Evolutionary conservation across 495 filamentous ascomycete species (phyloP).

Genomic region (Cercophora scortea): DNA sequence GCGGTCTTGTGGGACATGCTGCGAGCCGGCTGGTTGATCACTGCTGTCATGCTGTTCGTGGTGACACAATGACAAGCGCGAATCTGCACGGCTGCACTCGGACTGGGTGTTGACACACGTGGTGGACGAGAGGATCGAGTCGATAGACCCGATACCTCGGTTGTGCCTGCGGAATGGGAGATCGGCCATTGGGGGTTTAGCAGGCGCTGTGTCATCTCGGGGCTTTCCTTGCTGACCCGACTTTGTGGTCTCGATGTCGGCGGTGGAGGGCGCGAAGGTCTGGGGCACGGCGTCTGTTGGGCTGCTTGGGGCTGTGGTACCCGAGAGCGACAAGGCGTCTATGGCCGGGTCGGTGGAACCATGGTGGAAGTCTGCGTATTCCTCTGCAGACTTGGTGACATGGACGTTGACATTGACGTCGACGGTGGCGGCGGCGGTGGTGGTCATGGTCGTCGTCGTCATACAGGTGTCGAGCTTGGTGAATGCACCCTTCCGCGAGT

Average conservation of each 20-base stretch:
- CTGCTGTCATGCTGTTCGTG: neutral
- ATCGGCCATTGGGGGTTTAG: neutral
- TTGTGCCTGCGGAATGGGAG: constrained; percentile 16
- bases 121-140: constrained; percentile 24
- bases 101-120: constrained; percentile 26
- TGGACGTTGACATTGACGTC: neutral
- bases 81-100: constrained; percentile 23
- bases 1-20: neutral
- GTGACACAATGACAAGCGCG: constrained; percentile 13
- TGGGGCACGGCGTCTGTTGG: constrained; percentile 10
- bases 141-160: constrained; percentile 22
- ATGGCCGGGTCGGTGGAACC: constrained; percentile 2
- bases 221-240: no score
- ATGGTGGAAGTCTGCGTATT: neutral
- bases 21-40: neutral
- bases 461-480: neutral
- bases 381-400: no score
- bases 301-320: constrained; percentile 21
- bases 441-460: neutral
- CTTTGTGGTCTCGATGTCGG: no score
- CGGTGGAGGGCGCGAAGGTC: no score
- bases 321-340: constrained; percentile 18
- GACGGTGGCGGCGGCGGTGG: neutral
- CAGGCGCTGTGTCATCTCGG: no score
- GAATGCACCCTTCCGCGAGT: constrained; percentile 14